Conservation (phyloP, 2,329 filamentous ascomycete species). For the Ophiostoma pallidulum region DNA sequence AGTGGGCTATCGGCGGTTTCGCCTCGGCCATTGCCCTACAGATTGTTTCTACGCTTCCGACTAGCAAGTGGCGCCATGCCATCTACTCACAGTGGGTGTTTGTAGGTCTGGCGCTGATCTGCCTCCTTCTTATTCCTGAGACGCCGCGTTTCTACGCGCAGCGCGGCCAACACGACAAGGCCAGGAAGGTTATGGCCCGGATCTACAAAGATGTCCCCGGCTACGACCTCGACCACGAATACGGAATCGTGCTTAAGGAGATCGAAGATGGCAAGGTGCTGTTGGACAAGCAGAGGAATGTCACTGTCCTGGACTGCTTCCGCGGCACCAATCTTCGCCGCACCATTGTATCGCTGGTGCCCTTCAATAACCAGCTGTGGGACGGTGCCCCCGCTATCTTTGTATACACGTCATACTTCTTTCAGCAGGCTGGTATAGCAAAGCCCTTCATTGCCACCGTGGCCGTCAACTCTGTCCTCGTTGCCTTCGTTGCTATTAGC, state of each 20-base stretch:
- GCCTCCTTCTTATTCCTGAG: conserved; percentile 8
- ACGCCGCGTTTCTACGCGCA: conserved; percentile 10
- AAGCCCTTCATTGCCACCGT: conserved; percentile 9
- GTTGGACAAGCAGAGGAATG: neutral
- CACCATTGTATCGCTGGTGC: conserved; percentile 9
- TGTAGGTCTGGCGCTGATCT: conserved; percentile 7
- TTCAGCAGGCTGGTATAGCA: conserved; percentile 7
- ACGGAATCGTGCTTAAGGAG: conserved; percentile 7
- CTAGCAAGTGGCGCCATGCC: conserved; percentile 7
- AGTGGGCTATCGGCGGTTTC: conserved; percentile 8
- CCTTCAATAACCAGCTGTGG: conserved; percentile 9
- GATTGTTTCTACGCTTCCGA: conserved; percentile 2
- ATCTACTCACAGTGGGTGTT: conserved; percentile 11
- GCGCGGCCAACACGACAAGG: conserved; percentile 6
- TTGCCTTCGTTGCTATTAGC: conserved; percentile 10
- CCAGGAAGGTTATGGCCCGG: conserved; percentile 6
- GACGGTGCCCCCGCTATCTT: conserved; percentile 7
- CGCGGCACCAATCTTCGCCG: conserved; percentile 10
- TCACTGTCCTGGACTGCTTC: conserved; percentile 7
- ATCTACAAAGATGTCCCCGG: conserved; percentile 6
- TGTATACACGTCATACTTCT: conserved; percentile 8
- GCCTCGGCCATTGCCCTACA: conserved; percentile 5
- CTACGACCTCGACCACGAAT: conserved; percentile 9
- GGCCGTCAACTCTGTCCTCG: conserved; percentile 8
- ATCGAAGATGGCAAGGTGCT: conserved; percentile 10